Conservation (phyloP, 805 yeast species). For the Saturnispora sanitii region DNA sequence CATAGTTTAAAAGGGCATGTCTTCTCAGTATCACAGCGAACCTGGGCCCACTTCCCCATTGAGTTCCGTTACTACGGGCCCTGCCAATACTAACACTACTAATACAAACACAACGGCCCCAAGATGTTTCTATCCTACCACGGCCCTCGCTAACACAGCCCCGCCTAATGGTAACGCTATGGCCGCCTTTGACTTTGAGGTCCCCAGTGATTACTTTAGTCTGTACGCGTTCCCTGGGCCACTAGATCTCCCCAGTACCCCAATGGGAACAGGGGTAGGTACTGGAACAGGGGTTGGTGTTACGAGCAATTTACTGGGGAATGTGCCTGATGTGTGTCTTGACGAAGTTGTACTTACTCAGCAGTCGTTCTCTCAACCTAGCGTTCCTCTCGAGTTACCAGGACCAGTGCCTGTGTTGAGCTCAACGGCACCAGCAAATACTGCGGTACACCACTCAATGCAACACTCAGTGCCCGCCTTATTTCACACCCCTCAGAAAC, state of each 20-base stretch:
- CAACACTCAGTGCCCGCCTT: too few relatives aligned
- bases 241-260: neutral
- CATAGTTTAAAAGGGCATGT: too few relatives aligned
- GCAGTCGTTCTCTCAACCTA: slow-evolving; percentile 4
- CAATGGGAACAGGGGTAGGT: too few relatives aligned
- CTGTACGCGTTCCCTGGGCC: slow-evolving; percentile 1
- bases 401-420: slow-evolving; percentile 1
- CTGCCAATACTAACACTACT: too few relatives aligned
- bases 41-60: too few relatives aligned
- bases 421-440: neutral
- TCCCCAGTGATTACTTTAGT: slow-evolving; percentile 6
- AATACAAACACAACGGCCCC: too few relatives aligned
- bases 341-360: slow-evolving; percentile 9
- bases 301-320: neutral
- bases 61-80: too few relatives aligned
- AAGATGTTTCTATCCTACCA: slow-evolving; percentile 7
- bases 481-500: neutral
- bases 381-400: slow-evolving; percentile 1
- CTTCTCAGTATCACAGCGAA: too few relatives aligned
- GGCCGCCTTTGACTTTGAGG: slow-evolving; percentile 5
- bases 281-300: neutral
- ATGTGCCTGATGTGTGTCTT: slow-evolving; percentile 4
- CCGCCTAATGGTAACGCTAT: too few relatives aligned
- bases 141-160: too few relatives aligned
- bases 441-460: too few relatives aligned